Conservation (phyloP, 495 filamentous ascomycete genomes). For the Neurospora discreta region DNA sequence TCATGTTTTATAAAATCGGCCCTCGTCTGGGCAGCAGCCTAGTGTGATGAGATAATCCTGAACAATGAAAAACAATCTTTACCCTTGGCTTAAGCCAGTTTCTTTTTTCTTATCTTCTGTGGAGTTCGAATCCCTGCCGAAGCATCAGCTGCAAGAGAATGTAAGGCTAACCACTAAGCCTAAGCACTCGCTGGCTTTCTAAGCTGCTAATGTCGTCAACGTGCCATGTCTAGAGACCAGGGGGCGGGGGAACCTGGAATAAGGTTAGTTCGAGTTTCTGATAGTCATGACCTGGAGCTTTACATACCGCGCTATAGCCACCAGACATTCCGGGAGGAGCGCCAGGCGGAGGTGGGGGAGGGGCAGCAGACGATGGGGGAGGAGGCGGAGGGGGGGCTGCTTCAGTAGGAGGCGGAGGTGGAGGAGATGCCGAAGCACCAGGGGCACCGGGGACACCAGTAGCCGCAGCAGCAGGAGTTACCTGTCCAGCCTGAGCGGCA, state of each 20-base stretch:
- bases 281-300: background rate
- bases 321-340: conserved; percentile 40
- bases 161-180: background rate
- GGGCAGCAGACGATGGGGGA: conserved; percentile 36
- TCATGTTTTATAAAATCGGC: background rate
- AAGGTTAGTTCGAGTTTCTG: conserved; percentile 8
- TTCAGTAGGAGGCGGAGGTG: conserved; percentile 49
- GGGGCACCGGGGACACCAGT: conserved; percentile 14
- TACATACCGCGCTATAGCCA: conserved; percentile 58
- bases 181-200: background rate
- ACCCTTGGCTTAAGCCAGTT: background rate
- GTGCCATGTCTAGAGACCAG: conserved; percentile 31
- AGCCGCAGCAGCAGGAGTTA: conserved; percentile 22
- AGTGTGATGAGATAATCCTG: background rate
- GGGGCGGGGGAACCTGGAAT: conserved; percentile 41
- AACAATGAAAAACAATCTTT: background rate
- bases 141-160: background rate
- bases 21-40: background rate
- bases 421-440: conserved; percentile 39
- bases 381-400: conserved; percentile 57
- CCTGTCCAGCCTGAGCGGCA: conserved; percentile 43
- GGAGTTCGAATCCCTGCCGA: background rate
- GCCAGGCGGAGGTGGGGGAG: conserved; percentile 55
- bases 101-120: background rate
- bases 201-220: background rate